Evolutionary conservation across 2,329 filamentous ascomycete species (phyloP).

Genomic region (Aureobasidium sp.): DNA sequence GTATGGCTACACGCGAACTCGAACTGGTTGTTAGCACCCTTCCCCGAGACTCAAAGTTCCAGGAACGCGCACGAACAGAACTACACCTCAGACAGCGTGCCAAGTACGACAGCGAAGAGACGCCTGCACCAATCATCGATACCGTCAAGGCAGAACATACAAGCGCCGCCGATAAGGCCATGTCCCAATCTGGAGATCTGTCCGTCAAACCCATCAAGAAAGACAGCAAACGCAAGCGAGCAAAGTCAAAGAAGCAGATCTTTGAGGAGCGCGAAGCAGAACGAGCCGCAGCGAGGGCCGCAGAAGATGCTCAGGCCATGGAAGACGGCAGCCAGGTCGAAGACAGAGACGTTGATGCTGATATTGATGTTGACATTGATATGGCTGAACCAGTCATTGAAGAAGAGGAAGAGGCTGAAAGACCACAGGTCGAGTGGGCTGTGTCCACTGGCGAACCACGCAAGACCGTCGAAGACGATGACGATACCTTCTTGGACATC

Average conservation of each 20-base stretch:
- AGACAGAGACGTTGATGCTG: conserved; percentile 37
- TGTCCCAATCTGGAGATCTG: conserved; percentile 17
- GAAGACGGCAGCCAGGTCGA: conserved; percentile 30
- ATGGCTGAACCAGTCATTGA: conserved; percentile 26
- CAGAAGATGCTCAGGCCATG: conserved; percentile 23
- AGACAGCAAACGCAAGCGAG: conserved; percentile 50
- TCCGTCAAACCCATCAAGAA: conserved; percentile 31
- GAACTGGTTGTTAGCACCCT: conserved; percentile 50
- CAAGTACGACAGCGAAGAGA: conserved; percentile 65
- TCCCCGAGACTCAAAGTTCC: conserved; percentile 55
- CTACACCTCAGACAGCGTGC: conserved; percentile 68
- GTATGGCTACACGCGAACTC: conserved; percentile 57
- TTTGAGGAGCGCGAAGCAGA: conserved; percentile 60
- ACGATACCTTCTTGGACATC: conserved; percentile 57
- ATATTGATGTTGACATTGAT: conserved; percentile 35
- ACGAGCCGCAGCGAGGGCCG: conserved; percentile 35
- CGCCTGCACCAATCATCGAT: conserved; percentile 18
- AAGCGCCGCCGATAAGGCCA: conserved; percentile 13
- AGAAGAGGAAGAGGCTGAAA: conserved; percentile 42
- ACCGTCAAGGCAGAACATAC: conserved; percentile 21
- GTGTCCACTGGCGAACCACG: conserved; percentile 53
- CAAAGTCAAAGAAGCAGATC: conserved; percentile 72
- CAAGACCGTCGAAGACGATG: conserved; percentile 60
- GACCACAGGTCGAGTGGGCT: conserved; percentile 50
- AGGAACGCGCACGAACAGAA: conserved; percentile 64